phyloP scores from a whole-genome alignment of 1,284 basidiomycete species.

The Ceratobasidium sp. region DNA sequence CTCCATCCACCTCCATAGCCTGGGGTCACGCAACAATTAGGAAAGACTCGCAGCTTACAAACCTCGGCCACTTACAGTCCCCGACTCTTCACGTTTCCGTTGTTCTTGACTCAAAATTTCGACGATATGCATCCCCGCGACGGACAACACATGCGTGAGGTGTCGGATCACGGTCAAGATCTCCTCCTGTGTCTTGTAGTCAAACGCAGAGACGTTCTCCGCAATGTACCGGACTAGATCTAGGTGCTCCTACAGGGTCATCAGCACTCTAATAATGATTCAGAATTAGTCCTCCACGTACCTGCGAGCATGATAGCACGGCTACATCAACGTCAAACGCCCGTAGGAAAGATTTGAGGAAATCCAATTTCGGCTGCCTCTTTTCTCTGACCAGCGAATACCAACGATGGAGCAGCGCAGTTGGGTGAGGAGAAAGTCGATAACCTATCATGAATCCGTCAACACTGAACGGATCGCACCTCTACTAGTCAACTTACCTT shows the following conservation, averaged over 20 bases:
- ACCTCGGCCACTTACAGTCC: conserved; percentile 50
- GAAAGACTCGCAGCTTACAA: conserved; percentile 41
- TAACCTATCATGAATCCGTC: conserved; percentile 65
- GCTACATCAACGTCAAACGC: conserved; percentile 77
- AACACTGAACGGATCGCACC: conserved; percentile 14
- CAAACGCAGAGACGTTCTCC: conserved; percentile 91
- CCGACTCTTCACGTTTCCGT: conserved; percentile 45
- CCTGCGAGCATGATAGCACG: conserved; percentile 56
- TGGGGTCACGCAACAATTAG: conserved; percentile 1
- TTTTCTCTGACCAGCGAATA: conserved; percentile 92
- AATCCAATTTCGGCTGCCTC: conserved; percentile 84
- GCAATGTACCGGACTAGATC: conserved; percentile 91
- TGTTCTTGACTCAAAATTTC: conserved; percentile 56
- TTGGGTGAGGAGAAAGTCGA: conserved; percentile 68
- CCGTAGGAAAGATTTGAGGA: conserved; percentile 84
- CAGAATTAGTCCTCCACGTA: conserved; percentile 58
- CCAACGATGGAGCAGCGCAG: conserved; percentile 88
- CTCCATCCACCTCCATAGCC: conserved; percentile 31
- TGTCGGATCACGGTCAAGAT: conserved; percentile 85
- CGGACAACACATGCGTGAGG: conserved; percentile 84
- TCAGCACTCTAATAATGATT: conserved; percentile 58
- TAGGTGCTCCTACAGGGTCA: conserved; percentile 71
- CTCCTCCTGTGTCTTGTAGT: conserved; percentile 96
- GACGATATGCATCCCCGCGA: conserved; percentile 82
- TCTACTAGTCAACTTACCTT: conserved; percentile 59